Evolutionary conservation across 1,284 basidiomycete species (phyloP), one percentile per base, ranked within the genome.

Genomic region (Ustilago loliicola): DNA sequence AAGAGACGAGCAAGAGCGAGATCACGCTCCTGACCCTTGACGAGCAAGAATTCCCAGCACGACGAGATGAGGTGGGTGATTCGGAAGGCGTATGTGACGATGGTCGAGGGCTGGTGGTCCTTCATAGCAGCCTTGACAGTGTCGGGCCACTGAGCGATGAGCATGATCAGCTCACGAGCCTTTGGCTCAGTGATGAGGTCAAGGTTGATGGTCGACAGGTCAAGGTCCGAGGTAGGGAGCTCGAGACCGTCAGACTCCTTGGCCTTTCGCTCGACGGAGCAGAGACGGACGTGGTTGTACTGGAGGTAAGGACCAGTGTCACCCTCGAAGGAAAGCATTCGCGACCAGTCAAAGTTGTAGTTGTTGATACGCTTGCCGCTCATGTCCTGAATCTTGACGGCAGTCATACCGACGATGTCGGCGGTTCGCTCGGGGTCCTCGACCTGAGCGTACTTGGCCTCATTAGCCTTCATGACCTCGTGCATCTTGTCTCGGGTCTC

Each of bases 361-460:
- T 97, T 96, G 88, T 97, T 97, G 87, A 97, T 93, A 74, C 96
- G 95, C 88, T 96, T 98, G 29, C 93, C 94, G 48, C 92, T 90
- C 95, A 98, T 95, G 87, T 99, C 96, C 88, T 99, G 97, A 80
- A 99, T 96, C 89, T 99, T 99, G 85, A 99, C 93, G 8, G 95
- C 96, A 0, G 95, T 94, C 85, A 97, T 94, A 32, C 96, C 97
- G 65, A 98, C 92, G 86, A 98, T 93, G 80, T 91, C 90, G 71
- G 92, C 91, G 50, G 93, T 93, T 52, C 87, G 88, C 85, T 94
- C 92, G 0, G 96, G 96, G 87, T 99, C 91, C 85, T 95, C 94
- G 63, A 99, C 90, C 52, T 92, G 91, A 2, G 89, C 91, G 84
- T 97, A 98, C 88, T 99, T 99, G 67, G 91, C 94, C 87, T 94